Conservation (phyloP, 139 green algal genomes). For the Picochlorum sp. region DNA sequence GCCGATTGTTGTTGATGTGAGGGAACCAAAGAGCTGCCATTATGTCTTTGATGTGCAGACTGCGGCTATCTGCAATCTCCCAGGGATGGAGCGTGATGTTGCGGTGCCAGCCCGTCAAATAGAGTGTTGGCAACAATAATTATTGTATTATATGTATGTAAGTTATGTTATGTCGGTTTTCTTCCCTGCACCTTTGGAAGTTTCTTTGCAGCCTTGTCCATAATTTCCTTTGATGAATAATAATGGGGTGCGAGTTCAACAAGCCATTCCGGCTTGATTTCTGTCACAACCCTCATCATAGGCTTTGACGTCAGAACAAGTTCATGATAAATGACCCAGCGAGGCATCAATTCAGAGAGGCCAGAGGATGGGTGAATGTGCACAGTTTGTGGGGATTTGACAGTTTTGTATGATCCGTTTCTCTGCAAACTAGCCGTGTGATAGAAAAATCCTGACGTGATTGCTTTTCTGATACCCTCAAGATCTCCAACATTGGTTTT, state of each 20-base stretch:
- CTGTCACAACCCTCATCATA: slow-evolving; percentile 87
- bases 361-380: slow-evolving; percentile 87
- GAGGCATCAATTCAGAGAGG: slow-evolving; percentile 58
- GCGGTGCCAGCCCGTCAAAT: not conserved
- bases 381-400: slow-evolving; percentile 95
- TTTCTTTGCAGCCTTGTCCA: slow-evolving; percentile 65
- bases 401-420: slow-evolving; percentile 85
- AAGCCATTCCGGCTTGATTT: slow-evolving; percentile 95
- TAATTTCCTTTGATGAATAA: slow-evolving; percentile 71
- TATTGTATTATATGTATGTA: not conserved
- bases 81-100: slow-evolving; percentile 22
- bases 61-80: slow-evolving; percentile 65
- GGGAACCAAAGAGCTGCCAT: slow-evolving; percentile 68
- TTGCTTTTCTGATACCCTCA: slow-evolving; percentile 49
- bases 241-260: slow-evolving; percentile 96
- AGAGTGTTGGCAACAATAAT: not conserved
- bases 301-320: slow-evolving; percentile 96
- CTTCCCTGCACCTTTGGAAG: slow-evolving; percentile 70
- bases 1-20: slow-evolving; percentile 27
- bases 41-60: slow-evolving; percentile 65
- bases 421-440: slow-evolving; percentile 78
- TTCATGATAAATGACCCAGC: slow-evolving; percentile 91
- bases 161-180: not conserved
- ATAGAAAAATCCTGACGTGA: slow-evolving; percentile 92
- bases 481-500: slow-evolving; percentile 57